These are phyloP conservation scores for Tulasnella sp. DNA, from an alignment of 768 basidiomycete genomes.

Conservation along the genomic window DNA sequence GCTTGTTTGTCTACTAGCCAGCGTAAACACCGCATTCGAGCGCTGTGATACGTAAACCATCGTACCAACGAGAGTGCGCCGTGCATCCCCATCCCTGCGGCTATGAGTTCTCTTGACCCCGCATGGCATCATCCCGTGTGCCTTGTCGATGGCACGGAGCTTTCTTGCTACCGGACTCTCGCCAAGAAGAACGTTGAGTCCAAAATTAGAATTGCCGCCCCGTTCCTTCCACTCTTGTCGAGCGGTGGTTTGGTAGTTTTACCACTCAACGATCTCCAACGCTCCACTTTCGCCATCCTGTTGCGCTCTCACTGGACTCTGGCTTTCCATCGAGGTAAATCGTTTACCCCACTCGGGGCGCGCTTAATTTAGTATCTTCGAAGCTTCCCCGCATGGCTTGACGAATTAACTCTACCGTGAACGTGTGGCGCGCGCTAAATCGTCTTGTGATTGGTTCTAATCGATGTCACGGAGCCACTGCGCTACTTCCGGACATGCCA, in stretches of 20 bases:
- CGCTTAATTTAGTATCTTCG: neutral
- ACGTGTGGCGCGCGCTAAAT: neutral
- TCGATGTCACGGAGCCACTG: no score
- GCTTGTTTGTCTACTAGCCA: neutral
- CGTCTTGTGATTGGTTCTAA: no score
- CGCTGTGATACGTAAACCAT: no score
- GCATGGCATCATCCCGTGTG: neutral
- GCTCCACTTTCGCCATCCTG: neutral
- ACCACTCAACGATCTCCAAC: neutral
- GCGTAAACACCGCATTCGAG: neutral
- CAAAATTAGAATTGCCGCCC: neutral
- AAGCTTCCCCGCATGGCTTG: no score
- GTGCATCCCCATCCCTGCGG: no score
- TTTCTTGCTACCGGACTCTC: neutral
- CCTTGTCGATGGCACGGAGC: neutral
- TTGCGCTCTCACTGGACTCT: neutral
- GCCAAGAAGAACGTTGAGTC: neutral
- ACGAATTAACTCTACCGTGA: neutral
- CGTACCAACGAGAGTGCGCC: no score
- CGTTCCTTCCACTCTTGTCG: neutral
- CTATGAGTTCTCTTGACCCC: no score
- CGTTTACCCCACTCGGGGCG: neutral
- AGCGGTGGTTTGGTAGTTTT: neutral
- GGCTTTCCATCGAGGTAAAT: neutral
- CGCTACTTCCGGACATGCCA: no score